phyloP scores from a whole-genome alignment of 495 filamentous ascomycete species.

The Penicillium malachiteum region DNA sequence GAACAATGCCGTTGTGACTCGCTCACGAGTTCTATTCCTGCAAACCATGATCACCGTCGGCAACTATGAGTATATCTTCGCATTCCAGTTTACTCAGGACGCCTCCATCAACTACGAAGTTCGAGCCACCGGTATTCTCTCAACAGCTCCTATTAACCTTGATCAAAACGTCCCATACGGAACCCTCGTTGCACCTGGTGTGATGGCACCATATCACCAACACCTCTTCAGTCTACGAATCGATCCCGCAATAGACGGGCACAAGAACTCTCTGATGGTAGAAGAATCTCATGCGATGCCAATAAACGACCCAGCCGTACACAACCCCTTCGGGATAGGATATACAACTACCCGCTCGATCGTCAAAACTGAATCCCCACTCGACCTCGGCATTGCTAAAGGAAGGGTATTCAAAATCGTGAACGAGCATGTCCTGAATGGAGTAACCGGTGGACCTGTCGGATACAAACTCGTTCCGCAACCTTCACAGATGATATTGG shows the following conservation, averaged over 20 bases:
- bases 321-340: too few relatives aligned
- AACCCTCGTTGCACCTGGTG: constrained; percentile 81
- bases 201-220: constrained; percentile 76
- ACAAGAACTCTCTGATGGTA: constrained; percentile 44
- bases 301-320: too few relatives aligned
- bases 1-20: constrained; percentile 51
- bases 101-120: constrained; percentile 77
- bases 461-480: constrained; percentile 74
- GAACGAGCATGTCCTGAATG: constrained; percentile 63
- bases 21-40: constrained; percentile 58
- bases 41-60: constrained; percentile 79
- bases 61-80: constrained; percentile 87
- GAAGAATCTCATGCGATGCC: too few relatives aligned
- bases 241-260: constrained; percentile 78
- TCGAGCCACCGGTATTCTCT: constrained; percentile 82
- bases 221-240: constrained; percentile 88
- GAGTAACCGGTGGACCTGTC: constrained; percentile 70
- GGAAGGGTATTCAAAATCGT: constrained; percentile 52
- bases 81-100: constrained; percentile 79
- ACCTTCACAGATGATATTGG: constrained; percentile 75
- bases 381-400: too few relatives aligned
- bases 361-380: too few relatives aligned
- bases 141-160: constrained; percentile 69
- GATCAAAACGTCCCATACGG: constrained; percentile 61
- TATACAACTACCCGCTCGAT: too few relatives aligned